phyloP scores from a whole-genome alignment of 352 stramenopile genomes.

The Phytophthora fragariaefolia region DNA sequence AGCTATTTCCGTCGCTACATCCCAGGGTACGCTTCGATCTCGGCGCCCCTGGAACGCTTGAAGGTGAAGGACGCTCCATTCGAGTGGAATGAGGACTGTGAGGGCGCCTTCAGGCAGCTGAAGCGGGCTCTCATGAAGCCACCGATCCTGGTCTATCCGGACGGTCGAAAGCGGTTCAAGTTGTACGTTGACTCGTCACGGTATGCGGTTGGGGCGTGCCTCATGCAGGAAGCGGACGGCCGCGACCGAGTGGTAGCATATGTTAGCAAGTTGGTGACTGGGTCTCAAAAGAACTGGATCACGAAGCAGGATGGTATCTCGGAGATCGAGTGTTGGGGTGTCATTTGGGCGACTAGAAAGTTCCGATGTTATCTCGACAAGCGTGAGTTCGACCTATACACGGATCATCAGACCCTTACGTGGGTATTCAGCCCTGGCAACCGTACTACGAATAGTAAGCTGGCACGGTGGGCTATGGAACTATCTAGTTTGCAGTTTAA shows the following conservation, averaged over 20 bases:
- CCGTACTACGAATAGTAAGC: constrained; percentile 5
- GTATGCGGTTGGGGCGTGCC: constrained; percentile 2
- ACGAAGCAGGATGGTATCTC: constrained; percentile 1
- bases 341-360: not conserved
- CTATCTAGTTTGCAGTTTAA: constrained; percentile 12
- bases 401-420: not conserved
- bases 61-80: constrained; percentile 10
- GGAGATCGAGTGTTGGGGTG: constrained; percentile 8
- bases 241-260: constrained; percentile 4
- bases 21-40: constrained; percentile 4
- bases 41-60: constrained; percentile 8
- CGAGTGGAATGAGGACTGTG: constrained; percentile 6
- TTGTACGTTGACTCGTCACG: constrained; percentile 7
- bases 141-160: constrained; percentile 5
- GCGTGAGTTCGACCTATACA: not conserved
- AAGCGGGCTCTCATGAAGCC: constrained; percentile 4
- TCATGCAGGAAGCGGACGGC: constrained; percentile 8
- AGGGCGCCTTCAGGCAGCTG: constrained; percentile 2
- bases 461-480: constrained; percentile 13
- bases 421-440: not conserved
- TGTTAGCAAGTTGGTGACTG: not conserved
- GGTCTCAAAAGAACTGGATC: constrained; percentile 2
- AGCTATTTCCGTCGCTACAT: constrained; percentile 13
- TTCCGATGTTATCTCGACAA: not conserved
- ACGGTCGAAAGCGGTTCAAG: constrained; percentile 3